Base-by-base conservation (phyloP, 768 basidiomycete species). In the Agaricus subrufescens region DNA sequence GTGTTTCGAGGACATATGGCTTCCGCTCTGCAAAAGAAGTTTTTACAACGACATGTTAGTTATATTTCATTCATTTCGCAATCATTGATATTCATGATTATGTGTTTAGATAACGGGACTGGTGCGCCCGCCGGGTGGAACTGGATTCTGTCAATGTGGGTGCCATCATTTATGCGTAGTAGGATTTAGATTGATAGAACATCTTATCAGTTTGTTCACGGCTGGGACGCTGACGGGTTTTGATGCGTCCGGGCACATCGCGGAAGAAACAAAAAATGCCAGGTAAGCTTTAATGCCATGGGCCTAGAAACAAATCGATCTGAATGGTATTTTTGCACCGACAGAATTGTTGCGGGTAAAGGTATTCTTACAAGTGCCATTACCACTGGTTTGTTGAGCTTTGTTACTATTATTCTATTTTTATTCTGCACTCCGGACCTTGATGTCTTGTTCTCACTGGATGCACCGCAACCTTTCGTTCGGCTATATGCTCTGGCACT, bases 401-500 rank as follows among this genome's bases (percentile, higher is more conserved):
- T 94, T 65, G 73, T 79, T 46, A 87, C 89, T 29, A 81, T 84
- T 4, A 88, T 93, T 51, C 75, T 93, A 14, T 92, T 91, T 74
- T 71, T 94, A 34, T 94, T 92, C 68, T 93, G 90, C 69, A 86
- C 84, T 2, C 91, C 92, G 3, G 85, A 89, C 64, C 75, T 92
- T 58, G 80, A 91, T 61, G 79, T 81, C 0, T 70, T 94, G 29
- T 94, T 93, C 66, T 70, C 85, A 3, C 75, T 95, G 19, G 72
- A 82, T 29, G 91, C 93, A 0, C 94, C 94, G 0, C 93, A 97
- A 65, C 94, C 94, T 0, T 97, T 95, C 61, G 93, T 95, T 11
- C 88, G 86, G 62, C 77, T 97, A 11, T 96, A 94, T 66, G 86
- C 86, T 1, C 70, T 92, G 52, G 91, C 94, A 0, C 71, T 96